Evolutionary conservation across 1,284 basidiomycete species (phyloP), one percentile per base, ranked within the genome.

Genomic region (Pseudozyma pruni): DNA sequence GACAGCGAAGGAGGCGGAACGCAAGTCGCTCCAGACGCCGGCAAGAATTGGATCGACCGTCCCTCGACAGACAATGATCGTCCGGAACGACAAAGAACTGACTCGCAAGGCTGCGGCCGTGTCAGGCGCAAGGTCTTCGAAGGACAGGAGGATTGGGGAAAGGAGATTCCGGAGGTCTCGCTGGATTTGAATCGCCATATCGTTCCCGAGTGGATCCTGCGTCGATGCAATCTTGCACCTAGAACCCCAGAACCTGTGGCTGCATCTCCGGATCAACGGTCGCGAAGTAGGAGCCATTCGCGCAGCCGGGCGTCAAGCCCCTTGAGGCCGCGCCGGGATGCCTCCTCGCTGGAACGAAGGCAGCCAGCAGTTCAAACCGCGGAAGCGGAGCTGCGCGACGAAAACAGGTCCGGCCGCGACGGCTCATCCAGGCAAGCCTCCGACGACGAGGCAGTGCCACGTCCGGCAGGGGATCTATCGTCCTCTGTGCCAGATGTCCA

Each of bases 171-270:
- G 2, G 84, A 98, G 82, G 95, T 98, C 19, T 89, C 89, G 16
- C 86, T 98, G 38, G 93, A 95, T 77, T 89, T 89, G 71, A 98
- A 98, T 81, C 87, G 92, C 5, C 95, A 98, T 83, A 96, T 98
- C 59, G 89, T 98, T 40, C 96, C 95, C 1, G 89, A 94, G 69
- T 97, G 93, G 91, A 86, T 98, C 82, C 72, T 84, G 5, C 82
- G 81, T 66, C 75, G 82, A 31, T 78, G 75, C 60, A 75, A 71
- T 25, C 48, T 60, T 10, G 44, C 27, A 10, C 35, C 63, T 1
- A 46, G 23, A 22, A 37, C 46, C 4, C 29, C 32, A 11, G 51
- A 44, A 1, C 46, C 49, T 13, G 11, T 23, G 22, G 44, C 54
- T 19, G 32, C 44, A 10, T 31, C 25, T 6, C 46, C 31, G 10